phyloP scores from a whole-genome alignment of 768 basidiomycete genomes.

The Fomitopsis serialis region DNA sequence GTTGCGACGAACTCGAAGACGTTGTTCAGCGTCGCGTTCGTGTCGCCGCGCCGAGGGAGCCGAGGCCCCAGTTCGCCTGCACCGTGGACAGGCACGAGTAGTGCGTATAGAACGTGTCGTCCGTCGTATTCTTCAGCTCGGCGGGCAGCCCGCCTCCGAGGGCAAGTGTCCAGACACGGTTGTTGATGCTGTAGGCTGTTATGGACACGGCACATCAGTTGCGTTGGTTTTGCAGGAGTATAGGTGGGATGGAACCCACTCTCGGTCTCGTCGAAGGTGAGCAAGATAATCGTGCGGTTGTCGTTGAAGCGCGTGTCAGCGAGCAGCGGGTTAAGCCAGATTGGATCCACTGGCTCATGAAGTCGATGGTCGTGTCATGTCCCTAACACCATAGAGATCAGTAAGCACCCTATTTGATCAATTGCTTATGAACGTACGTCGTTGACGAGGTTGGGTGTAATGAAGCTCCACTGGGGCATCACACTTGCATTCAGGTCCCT shows the following conservation, averaged over 20 bases:
- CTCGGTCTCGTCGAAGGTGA: constrained; percentile 61
- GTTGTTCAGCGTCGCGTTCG: constrained; percentile 43
- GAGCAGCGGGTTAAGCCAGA: constrained; percentile 49
- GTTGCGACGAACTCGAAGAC: constrained; percentile 49
- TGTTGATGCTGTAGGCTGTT: constrained; percentile 33
- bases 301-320: constrained; percentile 47
- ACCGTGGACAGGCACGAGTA: constrained; percentile 53
- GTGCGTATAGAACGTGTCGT: constrained; percentile 55
- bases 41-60: constrained; percentile 52
- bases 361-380: constrained; percentile 54
- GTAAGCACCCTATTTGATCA: not conserved
- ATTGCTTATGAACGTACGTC: constrained; percentile 28
- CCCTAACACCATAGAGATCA: constrained; percentile 3
- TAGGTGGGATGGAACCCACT: constrained; percentile 4
- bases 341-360: constrained; percentile 38
- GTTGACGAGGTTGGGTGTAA: constrained; percentile 57
- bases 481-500: constrained; percentile 43
- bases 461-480: constrained; percentile 55
- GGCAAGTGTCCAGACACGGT: constrained; percentile 40
- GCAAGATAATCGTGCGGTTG: constrained; percentile 46
- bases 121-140: constrained; percentile 36
- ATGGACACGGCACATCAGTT: constrained; percentile 16
- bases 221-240: not conserved
- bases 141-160: constrained; percentile 42
- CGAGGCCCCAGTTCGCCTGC: constrained; percentile 57